These are phyloP conservation scores for Hansenula sp. DNA, from an alignment of 1,139 yeast species.

Conservation along the genomic window DNA sequence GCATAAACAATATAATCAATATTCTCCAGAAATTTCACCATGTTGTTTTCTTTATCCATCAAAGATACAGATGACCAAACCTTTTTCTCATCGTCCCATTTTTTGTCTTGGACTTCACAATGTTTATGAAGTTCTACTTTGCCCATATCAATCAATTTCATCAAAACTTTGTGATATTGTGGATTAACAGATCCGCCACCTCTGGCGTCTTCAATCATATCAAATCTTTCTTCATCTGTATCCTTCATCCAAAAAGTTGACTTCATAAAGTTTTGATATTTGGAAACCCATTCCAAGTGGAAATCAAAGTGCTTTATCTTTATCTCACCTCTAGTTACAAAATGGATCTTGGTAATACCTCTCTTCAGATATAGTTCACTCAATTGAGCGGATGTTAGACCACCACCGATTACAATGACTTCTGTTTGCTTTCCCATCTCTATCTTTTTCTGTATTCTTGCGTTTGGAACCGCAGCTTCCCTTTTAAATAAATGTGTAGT, in stretches of 20 bases:
- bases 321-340: constrained; percentile 37
- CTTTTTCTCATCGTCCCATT: constrained; percentile 6
- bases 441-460: not conserved
- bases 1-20: constrained; percentile 41
- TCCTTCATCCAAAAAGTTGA: constrained; percentile 42
- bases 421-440: constrained; percentile 17
- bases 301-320: constrained; percentile 48
- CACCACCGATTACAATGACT: constrained; percentile 44
- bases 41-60: constrained; percentile 1
- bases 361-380: constrained; percentile 35
- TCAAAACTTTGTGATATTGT: constrained; percentile 35
- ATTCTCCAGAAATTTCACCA: constrained; percentile 6
- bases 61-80: constrained; percentile 3
- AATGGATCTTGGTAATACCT: constrained; percentile 32
- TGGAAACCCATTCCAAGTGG: constrained; percentile 51
- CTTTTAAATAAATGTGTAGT: constrained; percentile 37
- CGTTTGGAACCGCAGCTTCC: constrained; percentile 16
- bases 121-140: constrained; percentile 16
- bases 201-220: constrained; percentile 41
- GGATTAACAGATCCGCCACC: constrained; percentile 50
- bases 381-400: constrained; percentile 46
- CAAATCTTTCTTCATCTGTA: constrained; percentile 38
- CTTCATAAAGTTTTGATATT: constrained; percentile 36
- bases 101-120: constrained; percentile 5
- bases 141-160: constrained; percentile 31